Percentiles rank a stretch among this genome's conserved stretches.
Evolutionary conservation across 1,284 basidiomycete genomes (phyloP).

Genomic region (Ceratobasidium sp.): DNA sequence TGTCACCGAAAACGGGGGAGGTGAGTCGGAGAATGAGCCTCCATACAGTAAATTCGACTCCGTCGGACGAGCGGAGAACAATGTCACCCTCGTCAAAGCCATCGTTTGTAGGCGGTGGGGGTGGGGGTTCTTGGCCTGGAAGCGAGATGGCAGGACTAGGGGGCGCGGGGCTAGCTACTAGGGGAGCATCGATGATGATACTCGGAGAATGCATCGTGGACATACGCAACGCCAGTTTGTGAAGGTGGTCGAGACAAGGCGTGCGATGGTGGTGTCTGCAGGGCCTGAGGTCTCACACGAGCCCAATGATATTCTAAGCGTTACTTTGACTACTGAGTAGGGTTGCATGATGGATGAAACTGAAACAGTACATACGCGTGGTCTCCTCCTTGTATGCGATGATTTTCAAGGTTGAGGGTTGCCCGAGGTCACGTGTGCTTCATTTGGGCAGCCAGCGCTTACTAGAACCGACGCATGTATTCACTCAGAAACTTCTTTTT

Average conservation of each 20-base stretch:
- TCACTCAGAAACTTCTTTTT: neutral
- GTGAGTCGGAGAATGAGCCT: slow-evolving; percentile 35
- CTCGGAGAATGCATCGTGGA: slow-evolving; percentile 31
- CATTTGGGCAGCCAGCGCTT: neutral
- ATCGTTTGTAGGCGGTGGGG: slow-evolving; percentile 29
- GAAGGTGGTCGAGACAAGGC: neutral
- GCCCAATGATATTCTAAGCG: neutral
- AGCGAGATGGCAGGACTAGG: slow-evolving; percentile 23
- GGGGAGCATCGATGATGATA: slow-evolving; percentile 9
- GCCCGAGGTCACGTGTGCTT: slow-evolving; percentile 7
- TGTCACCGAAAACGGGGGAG: slow-evolving; percentile 38
- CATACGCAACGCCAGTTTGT: slow-evolving; percentile 29
- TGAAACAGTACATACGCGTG: slow-evolving; percentile 35
- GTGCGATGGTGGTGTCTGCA: neutral
- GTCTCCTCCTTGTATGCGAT: slow-evolving; percentile 27
- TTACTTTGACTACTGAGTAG: slow-evolving; percentile 19
- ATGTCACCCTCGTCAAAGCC: slow-evolving; percentile 35
- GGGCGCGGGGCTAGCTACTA: neutral
- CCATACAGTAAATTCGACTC: slow-evolving; percentile 36
- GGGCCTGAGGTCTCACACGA: neutral
- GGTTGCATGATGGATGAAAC: neutral
- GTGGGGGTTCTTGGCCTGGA: slow-evolving; percentile 24
- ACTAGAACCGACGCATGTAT: slow-evolving; percentile 1
- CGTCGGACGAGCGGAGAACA: slow-evolving; percentile 38
- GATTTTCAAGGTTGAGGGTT: slow-evolving; percentile 32